A percentile compares a stretch with the other conserved stretches of the same genome.
Conservation (phyloP, 345 rosid genomes). For the Firmiana major region DNA sequence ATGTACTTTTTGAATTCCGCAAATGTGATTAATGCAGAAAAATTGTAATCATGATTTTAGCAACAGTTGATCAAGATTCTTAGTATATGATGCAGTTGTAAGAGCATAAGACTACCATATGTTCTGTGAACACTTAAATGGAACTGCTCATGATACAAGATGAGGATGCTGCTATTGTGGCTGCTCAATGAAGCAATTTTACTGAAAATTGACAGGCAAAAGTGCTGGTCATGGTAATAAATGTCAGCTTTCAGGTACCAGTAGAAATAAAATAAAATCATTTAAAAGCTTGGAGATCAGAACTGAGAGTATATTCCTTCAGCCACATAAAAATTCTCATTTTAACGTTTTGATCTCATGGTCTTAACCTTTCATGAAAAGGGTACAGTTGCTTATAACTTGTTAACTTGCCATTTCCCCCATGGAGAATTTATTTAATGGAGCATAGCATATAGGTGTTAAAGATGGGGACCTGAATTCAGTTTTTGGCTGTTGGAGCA, state of each 20-base stretch:
- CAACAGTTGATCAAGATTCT: no score
- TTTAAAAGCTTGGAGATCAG: not conserved
- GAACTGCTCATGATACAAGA: not conserved
- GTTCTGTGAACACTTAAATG: not conserved
- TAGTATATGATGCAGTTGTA: not conserved
- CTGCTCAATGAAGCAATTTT: not conserved
- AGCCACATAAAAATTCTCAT: no score
- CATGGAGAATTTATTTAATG: no score
- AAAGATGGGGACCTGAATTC: no score
- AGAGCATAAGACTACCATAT: not conserved
- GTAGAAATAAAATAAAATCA: not conserved
- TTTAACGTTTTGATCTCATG: not conserved
- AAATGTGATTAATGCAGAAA: not conserved
- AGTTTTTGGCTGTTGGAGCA: not conserved
- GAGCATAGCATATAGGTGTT: no score
- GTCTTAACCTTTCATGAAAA: not conserved
- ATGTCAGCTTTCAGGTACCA: not conserved
- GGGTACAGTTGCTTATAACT: no score
- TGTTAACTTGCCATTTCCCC: no score
- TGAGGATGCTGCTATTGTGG: not conserved
- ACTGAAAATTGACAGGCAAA: not conserved
- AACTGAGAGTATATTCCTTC: not conserved
- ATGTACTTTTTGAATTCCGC: slow-evolving; percentile 9
- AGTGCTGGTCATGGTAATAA: not conserved
- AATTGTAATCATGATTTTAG: not conserved